A percentile compares a stretch with the other conserved stretches of the same genome.
phyloP scores from a whole-genome alignment of 208 protist species.

The Leishmania aethiopica region DNA sequence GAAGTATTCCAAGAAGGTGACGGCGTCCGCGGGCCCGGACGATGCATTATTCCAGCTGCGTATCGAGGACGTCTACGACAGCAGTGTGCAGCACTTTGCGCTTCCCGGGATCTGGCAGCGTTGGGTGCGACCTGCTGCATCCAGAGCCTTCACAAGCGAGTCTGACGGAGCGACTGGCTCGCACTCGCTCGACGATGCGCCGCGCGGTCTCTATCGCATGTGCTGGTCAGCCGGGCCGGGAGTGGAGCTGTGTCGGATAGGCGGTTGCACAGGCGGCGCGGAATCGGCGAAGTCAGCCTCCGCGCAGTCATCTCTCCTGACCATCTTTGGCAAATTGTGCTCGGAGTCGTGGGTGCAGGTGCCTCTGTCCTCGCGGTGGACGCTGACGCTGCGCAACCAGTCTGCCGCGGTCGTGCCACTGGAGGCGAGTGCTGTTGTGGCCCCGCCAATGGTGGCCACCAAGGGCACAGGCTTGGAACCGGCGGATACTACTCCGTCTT shows the following conservation, averaged over 20 bases:
- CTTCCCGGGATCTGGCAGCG: conserved; percentile 20
- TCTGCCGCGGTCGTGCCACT: conserved; percentile 39
- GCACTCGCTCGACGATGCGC: neutral
- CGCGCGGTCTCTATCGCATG: conserved; percentile 33
- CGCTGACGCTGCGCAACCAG: conserved; percentile 51
- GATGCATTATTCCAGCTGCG: conserved; percentile 30
- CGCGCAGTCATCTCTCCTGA: conserved; percentile 4
- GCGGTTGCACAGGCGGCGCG: neutral
- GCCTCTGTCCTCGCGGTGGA: conserved; percentile 31
- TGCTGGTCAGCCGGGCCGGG: conserved; percentile 39
- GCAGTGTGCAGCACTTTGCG: conserved; percentile 39
- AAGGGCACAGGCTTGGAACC: neutral
- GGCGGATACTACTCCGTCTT: neutral
- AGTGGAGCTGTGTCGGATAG: conserved; percentile 29
- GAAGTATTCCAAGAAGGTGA: neutral
- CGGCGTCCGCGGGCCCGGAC: neutral
- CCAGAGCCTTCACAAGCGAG: neutral
- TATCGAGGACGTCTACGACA: conserved; percentile 40
- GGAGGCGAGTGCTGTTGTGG: neutral
- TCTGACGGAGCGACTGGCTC: conserved; percentile 4
- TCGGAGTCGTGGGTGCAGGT: conserved; percentile 47
- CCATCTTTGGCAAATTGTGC: conserved; percentile 46
- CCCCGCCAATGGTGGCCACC: neutral
- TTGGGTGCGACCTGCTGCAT: conserved; percentile 11
- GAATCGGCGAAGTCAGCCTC: neutral